Evolutionary conservation across 257 asterid genomes (phyloP).

Genomic region (Anisodus tanguticus): DNA sequence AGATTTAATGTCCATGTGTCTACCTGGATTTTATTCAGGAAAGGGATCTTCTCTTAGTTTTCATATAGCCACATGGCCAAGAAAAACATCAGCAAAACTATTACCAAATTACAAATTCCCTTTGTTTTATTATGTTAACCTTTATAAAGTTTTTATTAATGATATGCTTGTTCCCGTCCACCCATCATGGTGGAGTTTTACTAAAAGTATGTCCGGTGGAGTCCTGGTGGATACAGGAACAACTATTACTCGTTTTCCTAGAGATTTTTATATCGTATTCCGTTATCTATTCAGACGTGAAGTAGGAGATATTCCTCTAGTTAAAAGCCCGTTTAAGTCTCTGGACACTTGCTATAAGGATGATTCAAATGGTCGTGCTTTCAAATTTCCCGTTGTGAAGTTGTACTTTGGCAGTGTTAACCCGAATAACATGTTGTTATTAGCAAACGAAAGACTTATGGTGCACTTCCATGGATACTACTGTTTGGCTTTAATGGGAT

Average conservation of each 20-base stretch:
- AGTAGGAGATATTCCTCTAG: neutral
- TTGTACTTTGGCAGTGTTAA: neutral
- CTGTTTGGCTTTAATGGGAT: neutral
- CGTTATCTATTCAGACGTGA: neutral
- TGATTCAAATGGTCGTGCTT: neutral
- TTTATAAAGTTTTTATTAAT: neutral
- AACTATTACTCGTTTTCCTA: neutral
- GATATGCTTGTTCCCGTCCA: neutral
- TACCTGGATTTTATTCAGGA: neutral
- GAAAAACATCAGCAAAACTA: neutral
- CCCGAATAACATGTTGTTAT: neutral
- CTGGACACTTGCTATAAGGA: neutral
- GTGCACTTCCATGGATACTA: neutral
- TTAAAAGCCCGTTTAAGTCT: neutral
- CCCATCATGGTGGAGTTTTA: conserved; percentile 2
- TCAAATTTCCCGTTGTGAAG: conserved; percentile 7
- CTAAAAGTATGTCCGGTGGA: neutral
- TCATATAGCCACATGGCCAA: neutral
- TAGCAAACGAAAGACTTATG: neutral
- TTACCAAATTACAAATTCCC: neutral
- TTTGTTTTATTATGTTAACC: neutral
- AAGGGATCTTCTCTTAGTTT: neutral
- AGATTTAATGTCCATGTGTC: neutral
- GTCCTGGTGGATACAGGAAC: neutral
- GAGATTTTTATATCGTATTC: neutral